Conservation (phyloP, 257 asterid genomes). For the Eucommia ulmoides region DNA sequence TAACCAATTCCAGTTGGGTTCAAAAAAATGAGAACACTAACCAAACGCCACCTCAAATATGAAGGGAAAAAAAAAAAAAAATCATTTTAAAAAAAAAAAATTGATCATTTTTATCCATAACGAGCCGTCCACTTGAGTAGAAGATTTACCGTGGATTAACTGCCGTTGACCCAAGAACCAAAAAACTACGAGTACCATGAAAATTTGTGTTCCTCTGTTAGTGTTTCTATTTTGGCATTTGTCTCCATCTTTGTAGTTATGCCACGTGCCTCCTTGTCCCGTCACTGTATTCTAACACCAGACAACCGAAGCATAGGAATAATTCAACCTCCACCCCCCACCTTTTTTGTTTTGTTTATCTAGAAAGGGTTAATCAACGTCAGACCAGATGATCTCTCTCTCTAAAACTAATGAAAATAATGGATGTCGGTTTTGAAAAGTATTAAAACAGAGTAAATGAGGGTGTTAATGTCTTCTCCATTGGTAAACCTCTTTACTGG, state of each 20-base stretch:
- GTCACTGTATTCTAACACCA: conserved; percentile 7
- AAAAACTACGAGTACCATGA: conserved; percentile 4
- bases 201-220: background rate
- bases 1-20: no score
- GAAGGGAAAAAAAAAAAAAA: background rate
- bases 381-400: background rate
- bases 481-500: no score
- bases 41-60: no score
- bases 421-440: conserved; percentile 14
- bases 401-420: conserved; percentile 11
- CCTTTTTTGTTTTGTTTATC: conserved; percentile 2
- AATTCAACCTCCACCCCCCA: background rate
- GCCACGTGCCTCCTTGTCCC: conserved; percentile 14
- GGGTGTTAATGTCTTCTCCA: conserved; percentile 10
- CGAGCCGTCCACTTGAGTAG: no score
- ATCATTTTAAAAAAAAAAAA: no score
- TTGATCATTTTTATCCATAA: background rate
- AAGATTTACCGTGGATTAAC: no score
- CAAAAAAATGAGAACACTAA: no score
- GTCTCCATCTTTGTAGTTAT: conserved; percentile 2
- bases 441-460: conserved; percentile 23
- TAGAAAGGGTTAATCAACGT: conserved; percentile 4
- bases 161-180: conserved; percentile 13
- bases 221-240: conserved; percentile 2
- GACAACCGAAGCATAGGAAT: conserved; percentile 4